phyloP scores from a whole-genome alignment of 1,284 basidiomycete genomes.

The Malassezia restricta region DNA sequence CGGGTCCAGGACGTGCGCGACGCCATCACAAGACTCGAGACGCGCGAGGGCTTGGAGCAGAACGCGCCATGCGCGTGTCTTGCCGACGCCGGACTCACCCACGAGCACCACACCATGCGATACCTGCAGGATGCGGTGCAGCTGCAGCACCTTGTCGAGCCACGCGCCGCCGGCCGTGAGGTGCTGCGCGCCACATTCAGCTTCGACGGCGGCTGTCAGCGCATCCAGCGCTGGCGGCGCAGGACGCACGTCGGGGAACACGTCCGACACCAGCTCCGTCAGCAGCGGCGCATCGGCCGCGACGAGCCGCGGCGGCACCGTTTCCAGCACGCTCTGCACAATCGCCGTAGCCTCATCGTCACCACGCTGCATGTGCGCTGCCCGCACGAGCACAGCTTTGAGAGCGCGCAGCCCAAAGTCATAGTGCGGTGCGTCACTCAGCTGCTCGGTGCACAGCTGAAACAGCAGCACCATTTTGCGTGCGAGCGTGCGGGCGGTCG shows the following conservation, averaged over 20 bases:
- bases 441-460: slow-evolving; percentile 90
- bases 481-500: slow-evolving; percentile 85
- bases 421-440: slow-evolving; percentile 94
- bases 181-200: slow-evolving; percentile 74
- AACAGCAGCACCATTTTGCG: slow-evolving; percentile 99
- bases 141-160: slow-evolving; percentile 88
- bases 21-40: slow-evolving; percentile 68
- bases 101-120: slow-evolving; percentile 99
- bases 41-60: slow-evolving; percentile 79
- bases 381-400: slow-evolving; percentile 89
- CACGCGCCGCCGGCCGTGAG: slow-evolving; percentile 69
- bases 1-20: slow-evolving; percentile 93
- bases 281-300: slow-evolving; percentile 91
- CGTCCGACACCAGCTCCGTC: slow-evolving; percentile 84
- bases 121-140: slow-evolving; percentile 99
- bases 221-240: slow-evolving; percentile 74
- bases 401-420: slow-evolving; percentile 96
- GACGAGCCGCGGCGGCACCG: slow-evolving; percentile 94
- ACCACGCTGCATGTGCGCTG: slow-evolving; percentile 82
- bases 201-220: slow-evolving; percentile 68
- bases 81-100: slow-evolving; percentile 89
- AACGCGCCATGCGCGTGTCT: slow-evolving; percentile 94
- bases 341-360: slow-evolving; percentile 57
- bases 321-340: slow-evolving; percentile 98
- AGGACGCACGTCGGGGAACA: slow-evolving; percentile 92